Base-by-base conservation (phyloP, 345 rosid species). In the Eucalyptus curtisii region DNA sequence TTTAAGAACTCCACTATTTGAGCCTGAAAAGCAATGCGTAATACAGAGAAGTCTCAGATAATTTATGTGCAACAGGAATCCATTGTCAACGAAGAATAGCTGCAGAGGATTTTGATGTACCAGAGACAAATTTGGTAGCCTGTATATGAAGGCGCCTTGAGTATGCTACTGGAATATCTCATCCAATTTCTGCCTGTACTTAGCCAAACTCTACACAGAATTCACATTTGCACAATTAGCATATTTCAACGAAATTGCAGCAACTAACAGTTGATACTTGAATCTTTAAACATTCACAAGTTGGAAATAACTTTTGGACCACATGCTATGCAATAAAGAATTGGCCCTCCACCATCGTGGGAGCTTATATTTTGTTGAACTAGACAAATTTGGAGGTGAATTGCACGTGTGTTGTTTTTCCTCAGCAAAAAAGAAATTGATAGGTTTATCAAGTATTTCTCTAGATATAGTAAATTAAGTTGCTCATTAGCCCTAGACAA, bases 111-210 rank as follows among this genome's bases (percentile, higher is more conserved):
- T 37, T 40, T 76, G 47, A 76, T 25, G 9, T 11, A 76, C 47
- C 44, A 6, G 30, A 1, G 47, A 76, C 84, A 76, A 76, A 76
- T 76, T 6, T 76, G 84, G 84, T 40, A 76, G 81, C 84, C 27
- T 0, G 47, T 76, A 76, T 20, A 3, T 49, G 3, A 87, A 55
- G 45, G 3, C 5, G 9, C 33, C 53, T 52, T 42, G 24, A 30
- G 33, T 89, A 88, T n/a, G 87, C 76, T 90, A 95, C 88, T 95
- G 91, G 91, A 93, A 59, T 96, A 68, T 95, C 76, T 96, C 99
- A 80, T 97, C 99, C 87, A 97, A 90, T 90, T 94, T 95, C 94
- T 96, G 98, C 94, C 97, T 95, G 93, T 97, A 96, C 87, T 92
- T 96, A 88, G 99, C 99, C 91, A 96, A 92, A 61, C 91, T 87